A percentile compares a stretch with the other conserved stretches of the same genome.
These are phyloP conservation scores for Nicotiana knightiana DNA, from an alignment of 257 asterid species.

Conservation along the genomic window DNA sequence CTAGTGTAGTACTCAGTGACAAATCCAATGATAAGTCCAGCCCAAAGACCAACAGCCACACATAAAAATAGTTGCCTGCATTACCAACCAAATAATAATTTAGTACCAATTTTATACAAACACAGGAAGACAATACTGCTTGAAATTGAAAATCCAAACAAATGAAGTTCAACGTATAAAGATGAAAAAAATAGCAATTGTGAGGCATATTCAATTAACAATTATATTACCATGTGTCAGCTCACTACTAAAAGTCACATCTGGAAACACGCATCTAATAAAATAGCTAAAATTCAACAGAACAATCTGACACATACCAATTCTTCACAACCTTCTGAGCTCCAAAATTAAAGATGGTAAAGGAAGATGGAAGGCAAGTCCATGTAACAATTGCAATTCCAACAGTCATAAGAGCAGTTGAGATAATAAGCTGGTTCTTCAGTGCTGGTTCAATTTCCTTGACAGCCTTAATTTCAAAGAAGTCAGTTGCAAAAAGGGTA, in stretches of 20 bases:
- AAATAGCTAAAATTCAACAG: not conserved
- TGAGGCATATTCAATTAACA: not conserved
- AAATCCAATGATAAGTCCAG: conserved; percentile 88
- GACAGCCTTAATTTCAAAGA: conserved; percentile 36
- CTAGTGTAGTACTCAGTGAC: conserved; percentile 90
- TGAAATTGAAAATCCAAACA: not conserved
- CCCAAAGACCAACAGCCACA: conserved; percentile 93
- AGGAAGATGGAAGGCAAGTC: conserved; percentile 23
- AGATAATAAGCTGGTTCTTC: conserved; percentile 20
- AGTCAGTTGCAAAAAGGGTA: conserved; percentile 37
- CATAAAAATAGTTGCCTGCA: conserved; percentile 81
- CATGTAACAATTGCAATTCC: conserved; percentile 20
- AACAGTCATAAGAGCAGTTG: conserved; percentile 20
- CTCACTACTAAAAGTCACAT: no score
- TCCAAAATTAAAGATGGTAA: conserved; percentile 15
- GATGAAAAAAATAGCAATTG: not conserved
- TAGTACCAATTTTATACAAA: not conserved
- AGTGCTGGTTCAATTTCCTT: conserved; percentile 39
- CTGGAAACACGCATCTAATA: no score
- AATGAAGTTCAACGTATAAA: not conserved
- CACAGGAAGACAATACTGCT: not conserved
- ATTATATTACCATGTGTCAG: not conserved
- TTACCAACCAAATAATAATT: not conserved
- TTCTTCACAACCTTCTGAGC: conserved; percentile 23
- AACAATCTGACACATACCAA: conserved; percentile 21